A percentile compares a stretch with the other conserved stretches of the same genome.
Evolutionary conservation across 164 flowering plant genomes (phyloP).

Genomic region (Umbilicus rupestris): DNA sequence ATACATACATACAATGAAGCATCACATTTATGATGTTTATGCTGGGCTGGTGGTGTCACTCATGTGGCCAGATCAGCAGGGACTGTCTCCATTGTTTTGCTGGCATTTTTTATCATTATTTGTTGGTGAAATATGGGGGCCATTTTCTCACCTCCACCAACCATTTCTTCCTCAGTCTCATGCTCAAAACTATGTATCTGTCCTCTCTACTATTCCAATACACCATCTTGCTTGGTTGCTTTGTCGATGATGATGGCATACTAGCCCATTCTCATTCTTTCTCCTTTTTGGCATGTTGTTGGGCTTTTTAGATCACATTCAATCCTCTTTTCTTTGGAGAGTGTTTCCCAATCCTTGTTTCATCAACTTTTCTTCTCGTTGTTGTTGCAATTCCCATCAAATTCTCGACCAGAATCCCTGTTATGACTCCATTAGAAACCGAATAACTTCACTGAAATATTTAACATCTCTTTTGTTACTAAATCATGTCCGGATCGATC

Average conservation of each 20-base stretch:
- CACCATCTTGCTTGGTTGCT: not conserved
- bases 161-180: not conserved
- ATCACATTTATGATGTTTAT: not conserved
- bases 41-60: conserved; percentile 3
- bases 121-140: not conserved
- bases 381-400: too few relatives aligned
- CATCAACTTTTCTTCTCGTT: too few relatives aligned
- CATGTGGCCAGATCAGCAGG: conserved; percentile 5
- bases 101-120: not conserved
- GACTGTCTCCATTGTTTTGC: not conserved
- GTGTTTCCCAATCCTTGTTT: not conserved
- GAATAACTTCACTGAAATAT: too few relatives aligned
- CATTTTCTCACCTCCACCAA: not conserved
- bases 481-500: too few relatives aligned
- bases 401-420: too few relatives aligned
- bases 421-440: too few relatives aligned
- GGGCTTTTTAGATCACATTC: not conserved
- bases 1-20: not conserved
- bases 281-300: not conserved
- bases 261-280: conserved; percentile 4
- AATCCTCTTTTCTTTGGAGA: not conserved
- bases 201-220: not conserved
- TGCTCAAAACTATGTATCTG: not conserved
- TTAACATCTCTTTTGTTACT: too few relatives aligned
- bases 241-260: not conserved